phyloP scores from a whole-genome alignment of 2,329 filamentous ascomycete genomes.

The Pestalotiopsis fici region DNA sequence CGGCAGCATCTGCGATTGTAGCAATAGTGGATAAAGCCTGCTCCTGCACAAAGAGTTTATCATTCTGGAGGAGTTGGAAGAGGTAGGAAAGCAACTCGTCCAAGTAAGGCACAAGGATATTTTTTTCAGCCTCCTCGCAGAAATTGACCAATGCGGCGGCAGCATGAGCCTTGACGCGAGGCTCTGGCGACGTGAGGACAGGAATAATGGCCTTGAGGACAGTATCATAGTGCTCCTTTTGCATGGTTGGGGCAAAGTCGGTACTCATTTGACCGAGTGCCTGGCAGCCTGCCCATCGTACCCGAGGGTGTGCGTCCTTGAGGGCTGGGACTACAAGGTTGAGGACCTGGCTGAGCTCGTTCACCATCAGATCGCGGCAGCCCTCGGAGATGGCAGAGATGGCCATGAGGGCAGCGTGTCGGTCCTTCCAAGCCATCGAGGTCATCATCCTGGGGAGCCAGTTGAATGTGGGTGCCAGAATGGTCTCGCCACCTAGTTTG shows the following conservation, averaged over 20 bases:
- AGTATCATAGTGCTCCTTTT: conserved; percentile 87
- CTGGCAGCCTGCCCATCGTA: conserved; percentile 97
- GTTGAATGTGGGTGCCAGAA: conserved; percentile 89
- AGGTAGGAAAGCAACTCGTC: conserved; percentile 84
- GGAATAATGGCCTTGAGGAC: conserved; percentile 91
- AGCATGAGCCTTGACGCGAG: conserved; percentile 93
- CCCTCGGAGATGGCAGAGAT: conserved; percentile 98
- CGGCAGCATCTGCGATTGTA: conserved; percentile 97
- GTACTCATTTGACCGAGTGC: conserved; percentile 99
- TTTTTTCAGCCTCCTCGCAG: conserved; percentile 96
- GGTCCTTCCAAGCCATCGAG: conserved; percentile 90
- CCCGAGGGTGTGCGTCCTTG: conserved; percentile 86
- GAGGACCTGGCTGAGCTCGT: conserved; percentile 89
- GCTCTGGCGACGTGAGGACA: conserved; percentile 85
- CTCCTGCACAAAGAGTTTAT: conserved; percentile 96
- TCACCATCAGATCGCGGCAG: conserved; percentile 92
- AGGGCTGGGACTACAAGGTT: conserved; percentile 93
- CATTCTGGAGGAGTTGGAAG: conserved; percentile 83
- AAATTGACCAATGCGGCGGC: conserved; percentile 99
- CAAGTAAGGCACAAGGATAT: conserved; percentile 87
- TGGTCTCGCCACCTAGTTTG: conserved; percentile 92
- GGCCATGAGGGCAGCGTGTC: conserved; percentile 96
- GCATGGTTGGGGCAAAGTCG: conserved; percentile 97
- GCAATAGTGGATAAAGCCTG: conserved; percentile 97
- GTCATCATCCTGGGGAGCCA: conserved; percentile 99